Percentiles rank a stretch among this genome's conserved stretches.
Evolutionary conservation across 228 moss, liverwort and hornwort species (phyloP).

Genomic region (Sphagnum magellanicum): DNA sequence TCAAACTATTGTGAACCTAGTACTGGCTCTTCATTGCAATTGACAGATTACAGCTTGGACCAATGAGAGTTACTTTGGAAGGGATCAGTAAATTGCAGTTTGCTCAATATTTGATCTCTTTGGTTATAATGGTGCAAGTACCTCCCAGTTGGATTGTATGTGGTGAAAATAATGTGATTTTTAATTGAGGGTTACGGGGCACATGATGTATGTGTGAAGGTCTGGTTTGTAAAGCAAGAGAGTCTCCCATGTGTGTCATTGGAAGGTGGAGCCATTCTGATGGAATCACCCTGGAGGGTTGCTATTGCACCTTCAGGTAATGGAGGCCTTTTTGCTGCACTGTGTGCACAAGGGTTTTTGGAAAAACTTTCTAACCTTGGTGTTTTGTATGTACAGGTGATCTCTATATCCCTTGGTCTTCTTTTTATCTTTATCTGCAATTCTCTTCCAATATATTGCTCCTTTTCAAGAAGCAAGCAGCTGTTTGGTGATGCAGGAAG

Average conservation of each 20-base stretch:
- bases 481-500: no score
- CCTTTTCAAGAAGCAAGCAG: no score
- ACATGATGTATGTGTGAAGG: conserved; percentile 31
- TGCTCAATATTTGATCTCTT: no score
- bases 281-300: conserved; percentile 83
- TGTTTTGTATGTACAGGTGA: conserved; percentile 71
- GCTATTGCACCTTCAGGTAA: conserved; percentile 81
- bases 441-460: no score
- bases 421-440: background rate
- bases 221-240: conserved; percentile 88
- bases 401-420: background rate
- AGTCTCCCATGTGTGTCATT: conserved; percentile 72
- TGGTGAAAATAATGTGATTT: no score
- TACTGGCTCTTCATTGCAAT: background rate
- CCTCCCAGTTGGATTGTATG: no score
- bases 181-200: background rate
- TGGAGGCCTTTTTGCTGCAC: conserved; percentile 73
- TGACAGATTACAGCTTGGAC: background rate
- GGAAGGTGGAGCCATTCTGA: conserved; percentile 41
- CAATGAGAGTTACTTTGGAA: no score
- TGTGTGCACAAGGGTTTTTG: conserved; percentile 37
- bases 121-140: no score
- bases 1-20: background rate
- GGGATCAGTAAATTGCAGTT: no score
- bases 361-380: conserved; percentile 62